Evolutionary conservation across 2,329 filamentous ascomycete species (phyloP).

Genomic region (Fusarium sp.): DNA sequence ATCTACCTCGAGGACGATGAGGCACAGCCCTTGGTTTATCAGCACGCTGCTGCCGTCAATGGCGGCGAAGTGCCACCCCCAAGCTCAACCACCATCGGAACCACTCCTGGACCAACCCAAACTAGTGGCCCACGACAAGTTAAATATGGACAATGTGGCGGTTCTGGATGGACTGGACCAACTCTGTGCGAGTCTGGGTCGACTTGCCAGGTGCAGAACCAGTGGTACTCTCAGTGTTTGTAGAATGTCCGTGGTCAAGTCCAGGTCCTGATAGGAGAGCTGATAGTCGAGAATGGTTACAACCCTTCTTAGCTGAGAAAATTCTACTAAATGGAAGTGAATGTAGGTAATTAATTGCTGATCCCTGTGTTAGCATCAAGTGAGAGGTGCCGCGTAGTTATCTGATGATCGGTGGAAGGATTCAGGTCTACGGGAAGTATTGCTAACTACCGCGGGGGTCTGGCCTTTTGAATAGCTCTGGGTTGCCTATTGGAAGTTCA

Average conservation of each 20-base stretch:
- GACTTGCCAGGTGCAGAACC: constrained; percentile 30
- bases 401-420: no score
- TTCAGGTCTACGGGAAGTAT: no score
- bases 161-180: constrained; percentile 26
- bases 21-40: constrained; percentile 57
- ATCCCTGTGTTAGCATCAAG: no score
- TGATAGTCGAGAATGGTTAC: no score
- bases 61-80: constrained; percentile 10
- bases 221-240: constrained; percentile 34
- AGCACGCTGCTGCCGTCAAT: constrained; percentile 57
- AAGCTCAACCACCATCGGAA: neutral
- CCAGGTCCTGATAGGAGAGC: no score
- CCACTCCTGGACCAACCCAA: constrained; percentile 15
- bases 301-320: no score
- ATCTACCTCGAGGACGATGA: constrained; percentile 65
- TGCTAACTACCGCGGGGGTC: no score
- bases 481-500: no score
- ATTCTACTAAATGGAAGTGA: no score
- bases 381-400: no score
- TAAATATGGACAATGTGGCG: constrained; percentile 29
- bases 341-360: no score
- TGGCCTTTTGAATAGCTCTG: no score
- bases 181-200: constrained; percentile 15
- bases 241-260: neutral
- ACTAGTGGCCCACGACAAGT: constrained; percentile 14